Evolutionary conservation across 495 filamentous ascomycete genomes (phyloP).

Genomic region (Penicillium cinerascens): DNA sequence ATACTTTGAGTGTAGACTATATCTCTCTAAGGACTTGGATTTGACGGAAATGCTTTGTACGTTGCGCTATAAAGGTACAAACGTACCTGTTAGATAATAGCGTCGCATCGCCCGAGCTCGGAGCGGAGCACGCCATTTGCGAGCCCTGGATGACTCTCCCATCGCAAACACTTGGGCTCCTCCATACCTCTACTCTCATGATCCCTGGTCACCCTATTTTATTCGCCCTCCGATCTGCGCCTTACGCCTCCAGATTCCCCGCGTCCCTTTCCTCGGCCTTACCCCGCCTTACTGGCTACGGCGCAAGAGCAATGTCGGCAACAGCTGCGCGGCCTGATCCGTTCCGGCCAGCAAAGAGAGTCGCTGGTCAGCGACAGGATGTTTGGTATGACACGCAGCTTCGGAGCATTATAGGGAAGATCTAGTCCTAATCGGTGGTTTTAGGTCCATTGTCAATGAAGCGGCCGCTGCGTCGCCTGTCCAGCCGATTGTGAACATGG

Average conservation of each 20-base stretch:
- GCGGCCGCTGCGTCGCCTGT: constrained; percentile 77
- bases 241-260: constrained; percentile 4
- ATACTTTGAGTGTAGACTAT: background rate
- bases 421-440: background rate
- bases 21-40: background rate
- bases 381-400: constrained; percentile 66
- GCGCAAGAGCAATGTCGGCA: constrained; percentile 41
- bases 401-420: background rate
- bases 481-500: constrained; percentile 93
- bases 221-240: constrained; percentile 4
- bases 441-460: constrained; percentile 93
- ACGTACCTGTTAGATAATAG: no score
- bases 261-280: constrained; percentile 6
- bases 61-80: background rate
- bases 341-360: constrained; percentile 70
- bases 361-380: constrained; percentile 82
- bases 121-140: constrained; percentile 22
- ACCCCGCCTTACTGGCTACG: constrained; percentile 24
- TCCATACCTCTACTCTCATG: constrained; percentile 14
- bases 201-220: constrained; percentile 2
- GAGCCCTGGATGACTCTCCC: background rate
- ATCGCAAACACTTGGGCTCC: background rate
- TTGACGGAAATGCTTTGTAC: background rate
- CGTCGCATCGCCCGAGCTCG: constrained; percentile 9
- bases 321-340: constrained; percentile 45